Conservation (phyloP, 129 eudicot genomes). For the Arctium lappa region DNA sequence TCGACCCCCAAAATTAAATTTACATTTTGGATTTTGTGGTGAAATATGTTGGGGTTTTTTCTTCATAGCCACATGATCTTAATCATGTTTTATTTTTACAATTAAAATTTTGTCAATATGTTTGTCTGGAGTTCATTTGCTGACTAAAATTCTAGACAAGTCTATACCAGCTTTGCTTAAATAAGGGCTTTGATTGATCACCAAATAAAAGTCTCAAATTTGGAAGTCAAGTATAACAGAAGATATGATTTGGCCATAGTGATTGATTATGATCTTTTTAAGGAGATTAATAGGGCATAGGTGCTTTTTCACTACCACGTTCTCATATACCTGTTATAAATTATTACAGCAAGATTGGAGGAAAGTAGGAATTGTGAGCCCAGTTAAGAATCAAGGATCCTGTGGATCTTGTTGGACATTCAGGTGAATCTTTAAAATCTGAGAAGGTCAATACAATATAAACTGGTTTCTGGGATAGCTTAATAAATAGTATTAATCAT, state of each 20-base stretch:
- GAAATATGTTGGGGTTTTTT: not conserved
- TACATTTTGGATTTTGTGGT: not conserved
- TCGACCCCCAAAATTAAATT: not conserved
- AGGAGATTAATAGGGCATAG: not conserved
- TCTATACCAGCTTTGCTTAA: not conserved
- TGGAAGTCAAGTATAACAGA: not conserved
- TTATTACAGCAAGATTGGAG: slow-evolving; percentile 94
- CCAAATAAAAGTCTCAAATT: not conserved
- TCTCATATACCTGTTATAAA: slow-evolving; percentile 9
- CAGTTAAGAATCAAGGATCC: slow-evolving; percentile 81
- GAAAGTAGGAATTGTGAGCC: slow-evolving; percentile 76
- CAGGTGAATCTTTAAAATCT: slow-evolving; percentile 43
- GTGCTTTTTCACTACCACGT: not conserved
- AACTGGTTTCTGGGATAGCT: not conserved
- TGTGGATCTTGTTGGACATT: slow-evolving; percentile 99
- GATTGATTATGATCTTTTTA: not conserved
- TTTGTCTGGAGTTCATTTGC: not conserved
- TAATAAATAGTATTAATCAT: not conserved
- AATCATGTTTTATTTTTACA: not conserved
- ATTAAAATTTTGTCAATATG: not conserved
- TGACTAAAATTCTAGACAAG: not conserved
- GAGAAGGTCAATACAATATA: not conserved
- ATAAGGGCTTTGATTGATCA: not conserved
- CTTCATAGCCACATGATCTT: not conserved
- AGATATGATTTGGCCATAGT: not conserved